Conservation (phyloP, 805 yeast genomes). For the Scheffersomyces ergatensis region DNA sequence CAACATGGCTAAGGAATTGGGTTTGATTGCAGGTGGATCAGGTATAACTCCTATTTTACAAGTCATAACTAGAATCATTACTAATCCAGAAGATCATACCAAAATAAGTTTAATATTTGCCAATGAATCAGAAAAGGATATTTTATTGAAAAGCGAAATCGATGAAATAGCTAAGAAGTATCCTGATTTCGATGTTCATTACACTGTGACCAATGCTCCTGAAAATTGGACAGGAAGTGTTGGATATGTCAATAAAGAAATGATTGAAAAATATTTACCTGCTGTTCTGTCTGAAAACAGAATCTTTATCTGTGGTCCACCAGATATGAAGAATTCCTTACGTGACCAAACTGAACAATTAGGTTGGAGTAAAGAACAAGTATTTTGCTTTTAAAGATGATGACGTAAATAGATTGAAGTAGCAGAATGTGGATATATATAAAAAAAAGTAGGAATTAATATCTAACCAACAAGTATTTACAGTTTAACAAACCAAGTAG, state of each 20-base stretch:
- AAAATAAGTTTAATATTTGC: constrained; percentile 64
- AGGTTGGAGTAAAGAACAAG: constrained; percentile 56
- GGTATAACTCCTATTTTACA: constrained; percentile 91
- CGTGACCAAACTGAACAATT: constrained; percentile 50
- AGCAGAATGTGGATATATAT: no score
- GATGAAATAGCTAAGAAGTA: constrained; percentile 65
- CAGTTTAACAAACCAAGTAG: no score
- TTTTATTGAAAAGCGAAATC: constrained; percentile 66
- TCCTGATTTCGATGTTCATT: constrained; percentile 60
- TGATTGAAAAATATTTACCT: constrained; percentile 55
- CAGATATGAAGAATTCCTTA: constrained; percentile 58
- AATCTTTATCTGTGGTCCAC: constrained; percentile 74
- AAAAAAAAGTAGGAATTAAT: no score
- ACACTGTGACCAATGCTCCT: constrained; percentile 50
- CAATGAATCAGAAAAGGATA: constrained; percentile 75
- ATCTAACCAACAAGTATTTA: no score
- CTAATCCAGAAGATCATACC: constrained; percentile 66
- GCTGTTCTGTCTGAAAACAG: constrained; percentile 45
- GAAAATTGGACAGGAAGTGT: constrained; percentile 55
- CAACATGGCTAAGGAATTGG: constrained; percentile 62
- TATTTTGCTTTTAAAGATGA: constrained; percentile 48
- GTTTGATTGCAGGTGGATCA: constrained; percentile 80
- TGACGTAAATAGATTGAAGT: not conserved
- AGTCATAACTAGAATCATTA: constrained; percentile 66
- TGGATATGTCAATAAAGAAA: constrained; percentile 61